Percentiles rank a stretch among this genome's conserved stretches.
phyloP scores from a whole-genome alignment of 208 protist species.

The Trypanosoma caninum region DNA sequence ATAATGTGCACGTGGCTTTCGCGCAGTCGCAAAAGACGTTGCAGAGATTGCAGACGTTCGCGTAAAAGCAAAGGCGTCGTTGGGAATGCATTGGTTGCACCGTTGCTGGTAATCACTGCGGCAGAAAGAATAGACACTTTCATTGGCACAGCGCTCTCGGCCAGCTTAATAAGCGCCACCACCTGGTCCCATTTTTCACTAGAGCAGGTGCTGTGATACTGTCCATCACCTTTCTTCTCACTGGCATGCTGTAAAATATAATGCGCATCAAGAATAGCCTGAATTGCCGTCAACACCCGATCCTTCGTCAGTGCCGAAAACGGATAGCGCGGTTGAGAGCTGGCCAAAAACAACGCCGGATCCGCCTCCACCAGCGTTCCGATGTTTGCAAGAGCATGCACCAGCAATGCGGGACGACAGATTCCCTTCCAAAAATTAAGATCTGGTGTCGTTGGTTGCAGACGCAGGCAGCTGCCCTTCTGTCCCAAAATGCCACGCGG shows the following conservation, averaged over 20 bases:
- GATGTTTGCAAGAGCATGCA: constrained; percentile 20
- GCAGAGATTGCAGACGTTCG: constrained; percentile 30
- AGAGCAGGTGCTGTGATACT: background rate
- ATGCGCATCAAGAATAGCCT: constrained; percentile 15
- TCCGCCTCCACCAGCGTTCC: constrained; percentile 23
- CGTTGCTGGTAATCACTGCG: background rate
- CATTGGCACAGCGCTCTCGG: constrained; percentile 61
- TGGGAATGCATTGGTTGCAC: constrained; percentile 13
- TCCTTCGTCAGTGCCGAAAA: constrained; percentile 19
- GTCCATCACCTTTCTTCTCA: background rate
- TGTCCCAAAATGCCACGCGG: background rate
- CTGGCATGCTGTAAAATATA: background rate
- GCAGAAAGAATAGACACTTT: constrained; percentile 32
- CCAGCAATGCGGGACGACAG: constrained; percentile 10
- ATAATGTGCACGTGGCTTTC: constrained; percentile 28
- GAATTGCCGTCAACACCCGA: constrained; percentile 13
- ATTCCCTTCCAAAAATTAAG: constrained; percentile 24
- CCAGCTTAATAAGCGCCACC: constrained; percentile 41
- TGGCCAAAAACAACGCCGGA: background rate
- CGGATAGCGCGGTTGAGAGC: constrained; percentile 5
- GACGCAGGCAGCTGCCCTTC: background rate
- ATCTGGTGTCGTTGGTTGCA: constrained; percentile 12
- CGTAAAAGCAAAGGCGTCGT: constrained; percentile 31
- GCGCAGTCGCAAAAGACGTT: constrained; percentile 50
- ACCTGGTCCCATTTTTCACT: constrained; percentile 13